Evolutionary conservation across 2,329 filamentous ascomycete genomes (phyloP).

Genomic region (Gnomoniopsis smithogilvyi): DNA sequence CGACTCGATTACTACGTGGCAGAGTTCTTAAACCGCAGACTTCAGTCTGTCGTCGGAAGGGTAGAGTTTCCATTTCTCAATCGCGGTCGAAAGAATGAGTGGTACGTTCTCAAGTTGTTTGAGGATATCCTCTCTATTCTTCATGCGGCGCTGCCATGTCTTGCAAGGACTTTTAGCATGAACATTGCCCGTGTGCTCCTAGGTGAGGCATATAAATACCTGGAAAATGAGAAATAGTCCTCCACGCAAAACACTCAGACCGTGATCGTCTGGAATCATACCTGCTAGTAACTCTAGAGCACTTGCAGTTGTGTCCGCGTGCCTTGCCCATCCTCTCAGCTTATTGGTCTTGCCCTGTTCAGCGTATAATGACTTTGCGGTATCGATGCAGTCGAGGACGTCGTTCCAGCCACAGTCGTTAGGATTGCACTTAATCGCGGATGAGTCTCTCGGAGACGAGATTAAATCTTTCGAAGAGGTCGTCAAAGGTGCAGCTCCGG

Average conservation of each 20-base stretch:
- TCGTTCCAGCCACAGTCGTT: slow-evolving; percentile 2
- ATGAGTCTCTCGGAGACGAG: neutral
- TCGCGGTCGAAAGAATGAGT: neutral
- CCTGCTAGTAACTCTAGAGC: neutral
- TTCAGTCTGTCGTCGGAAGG: neutral
- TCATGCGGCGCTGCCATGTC: neutral
- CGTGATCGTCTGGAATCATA: slow-evolving; percentile 3
- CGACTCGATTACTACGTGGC: neutral
- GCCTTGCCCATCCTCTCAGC: neutral
- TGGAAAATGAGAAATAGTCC: neutral
- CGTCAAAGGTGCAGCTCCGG: neutral
- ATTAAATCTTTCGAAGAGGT: neutral
- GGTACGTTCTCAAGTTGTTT: neutral
- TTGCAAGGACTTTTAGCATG: too few species aligned
- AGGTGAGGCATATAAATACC: neutral
- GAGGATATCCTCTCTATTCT: neutral
- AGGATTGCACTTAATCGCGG: neutral
- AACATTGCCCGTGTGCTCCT: too few species aligned
- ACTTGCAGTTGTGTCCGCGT: neutral
- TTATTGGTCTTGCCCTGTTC: neutral
- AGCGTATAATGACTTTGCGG: neutral
- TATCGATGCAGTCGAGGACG: neutral
- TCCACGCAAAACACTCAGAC: neutral
- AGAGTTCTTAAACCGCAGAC: neutral
- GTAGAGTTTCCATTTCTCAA: neutral